These are phyloP conservation scores for Panaeolus papilionaceus DNA, from an alignment of 768 basidiomycete species.

Conservation along the genomic window DNA sequence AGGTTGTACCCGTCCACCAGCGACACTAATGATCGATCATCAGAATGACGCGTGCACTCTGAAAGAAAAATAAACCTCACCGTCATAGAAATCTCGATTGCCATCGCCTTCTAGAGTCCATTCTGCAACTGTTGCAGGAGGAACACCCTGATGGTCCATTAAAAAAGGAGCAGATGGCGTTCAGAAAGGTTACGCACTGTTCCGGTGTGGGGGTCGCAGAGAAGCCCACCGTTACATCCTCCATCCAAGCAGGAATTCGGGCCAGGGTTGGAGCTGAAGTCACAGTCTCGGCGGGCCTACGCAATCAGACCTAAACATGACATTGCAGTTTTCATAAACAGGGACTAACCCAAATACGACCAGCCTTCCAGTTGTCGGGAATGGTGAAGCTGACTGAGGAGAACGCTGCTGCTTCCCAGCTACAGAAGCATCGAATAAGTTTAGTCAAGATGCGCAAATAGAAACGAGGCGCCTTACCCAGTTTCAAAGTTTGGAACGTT, in stretches of 20 bases:
- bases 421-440: conserved; percentile 19
- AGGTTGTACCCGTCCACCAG: conserved; percentile 72
- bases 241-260: conserved; percentile 64
- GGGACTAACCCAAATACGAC: conserved; percentile 54
- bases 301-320: conserved; percentile 48
- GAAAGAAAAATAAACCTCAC: conserved; percentile 34
- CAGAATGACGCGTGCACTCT: background rate
- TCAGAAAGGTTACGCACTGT: conserved; percentile 40
- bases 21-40: conserved; percentile 48
- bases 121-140: conserved; percentile 72
- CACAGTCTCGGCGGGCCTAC: conserved; percentile 65
- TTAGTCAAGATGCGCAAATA: background rate
- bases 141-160: conserved; percentile 47
- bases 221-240: conserved; percentile 69
- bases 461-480: background rate
- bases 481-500: conserved; percentile 60
- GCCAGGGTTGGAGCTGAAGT: conserved; percentile 56
- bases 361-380: conserved; percentile 68
- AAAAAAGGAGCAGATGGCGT: background rate
- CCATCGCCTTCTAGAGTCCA: conserved; percentile 56
- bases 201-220: conserved; percentile 54
- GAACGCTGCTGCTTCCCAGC: conserved; percentile 47
- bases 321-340: conserved; percentile 47
- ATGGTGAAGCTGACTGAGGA: conserved; percentile 53
- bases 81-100: conserved; percentile 62